Conservation (phyloP, 2,329 filamentous ascomycete species). For the Scytalidium sp. region DNA sequence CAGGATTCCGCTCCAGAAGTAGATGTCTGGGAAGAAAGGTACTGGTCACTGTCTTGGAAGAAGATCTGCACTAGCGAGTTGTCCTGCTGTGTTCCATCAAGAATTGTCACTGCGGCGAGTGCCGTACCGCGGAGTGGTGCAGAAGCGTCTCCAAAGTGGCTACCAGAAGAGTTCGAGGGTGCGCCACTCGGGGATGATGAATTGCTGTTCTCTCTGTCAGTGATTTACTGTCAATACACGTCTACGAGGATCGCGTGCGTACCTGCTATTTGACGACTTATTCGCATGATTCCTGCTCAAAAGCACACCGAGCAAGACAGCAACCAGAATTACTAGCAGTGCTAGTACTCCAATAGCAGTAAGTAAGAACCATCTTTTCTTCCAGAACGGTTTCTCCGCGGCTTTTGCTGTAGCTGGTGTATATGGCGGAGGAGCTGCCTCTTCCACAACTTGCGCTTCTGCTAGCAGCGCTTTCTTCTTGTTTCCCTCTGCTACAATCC, state of each 20-base stretch:
- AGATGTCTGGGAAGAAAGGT: constrained; percentile 1
- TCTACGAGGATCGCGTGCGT: not conserved
- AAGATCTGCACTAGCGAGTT: constrained; percentile 2
- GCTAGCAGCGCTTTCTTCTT: not conserved
- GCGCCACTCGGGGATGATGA: not conserved
- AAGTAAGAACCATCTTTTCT: not conserved
- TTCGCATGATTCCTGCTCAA: not conserved
- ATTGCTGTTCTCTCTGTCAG: not conserved
- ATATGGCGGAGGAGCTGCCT: not conserved
- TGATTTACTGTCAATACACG: not conserved
- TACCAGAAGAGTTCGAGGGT: not conserved
- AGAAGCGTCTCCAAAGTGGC: constrained; percentile 1
- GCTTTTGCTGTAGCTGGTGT: not conserved
- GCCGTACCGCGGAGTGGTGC: constrained; percentile 1
- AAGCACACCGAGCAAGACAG: not conserved
- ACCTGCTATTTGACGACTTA: not conserved
- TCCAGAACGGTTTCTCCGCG: not conserved
- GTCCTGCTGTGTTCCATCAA: not conserved
- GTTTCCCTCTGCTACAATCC: not conserved
- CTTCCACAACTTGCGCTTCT: not conserved
- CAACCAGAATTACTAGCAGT: not conserved
- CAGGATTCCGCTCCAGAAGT: not conserved
- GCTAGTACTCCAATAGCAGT: not conserved
- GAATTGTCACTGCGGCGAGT: not conserved
- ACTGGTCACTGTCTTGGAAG: constrained; percentile 2